Evolutionary conservation across 2,329 filamentous ascomycete genomes (phyloP).

Genomic region (Hymenoscyphus infarciens): DNA sequence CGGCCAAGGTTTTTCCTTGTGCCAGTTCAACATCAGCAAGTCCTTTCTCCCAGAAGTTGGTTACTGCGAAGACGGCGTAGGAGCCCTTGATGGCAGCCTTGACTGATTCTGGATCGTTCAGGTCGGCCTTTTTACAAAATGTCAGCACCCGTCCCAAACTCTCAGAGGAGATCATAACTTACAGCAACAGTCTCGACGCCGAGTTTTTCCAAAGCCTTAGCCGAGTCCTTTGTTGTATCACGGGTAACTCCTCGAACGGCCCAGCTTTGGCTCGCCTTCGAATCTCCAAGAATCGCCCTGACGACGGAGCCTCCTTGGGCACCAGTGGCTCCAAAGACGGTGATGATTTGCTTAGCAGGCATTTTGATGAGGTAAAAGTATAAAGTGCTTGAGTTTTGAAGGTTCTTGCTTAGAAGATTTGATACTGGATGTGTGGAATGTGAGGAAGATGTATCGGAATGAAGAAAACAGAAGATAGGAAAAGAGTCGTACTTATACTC

Average conservation of each 20-base stretch:
- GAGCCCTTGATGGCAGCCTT: slow-evolving; percentile 33
- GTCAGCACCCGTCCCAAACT: neutral
- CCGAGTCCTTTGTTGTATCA: slow-evolving; percentile 40
- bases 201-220: slow-evolving; percentile 39
- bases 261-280: slow-evolving; percentile 40
- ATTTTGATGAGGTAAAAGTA: slow-evolving; percentile 17
- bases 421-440: neutral
- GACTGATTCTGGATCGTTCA: slow-evolving; percentile 42
- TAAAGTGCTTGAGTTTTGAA: neutral
- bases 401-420: neutral
- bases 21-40: slow-evolving; percentile 40
- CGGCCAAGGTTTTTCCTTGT: slow-evolving; percentile 47
- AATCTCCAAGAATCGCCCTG: slow-evolving; percentile 46
- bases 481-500: neutral
- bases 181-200: slow-evolving; percentile 45
- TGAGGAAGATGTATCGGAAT: neutral
- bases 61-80: slow-evolving; percentile 35
- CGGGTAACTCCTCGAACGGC: slow-evolving; percentile 48
- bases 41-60: slow-evolving; percentile 36
- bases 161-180: slow-evolving; percentile 12
- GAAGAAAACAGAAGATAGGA: neutral
- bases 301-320: slow-evolving; percentile 53
- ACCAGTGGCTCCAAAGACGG: slow-evolving; percentile 47
- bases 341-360: slow-evolving; percentile 39
- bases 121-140: slow-evolving; percentile 36